A percentile compares a stretch with the other conserved stretches of the same genome.
Evolutionary conservation across 306 rosid species (phyloP).

Genomic region (Rosa multiflora): DNA sequence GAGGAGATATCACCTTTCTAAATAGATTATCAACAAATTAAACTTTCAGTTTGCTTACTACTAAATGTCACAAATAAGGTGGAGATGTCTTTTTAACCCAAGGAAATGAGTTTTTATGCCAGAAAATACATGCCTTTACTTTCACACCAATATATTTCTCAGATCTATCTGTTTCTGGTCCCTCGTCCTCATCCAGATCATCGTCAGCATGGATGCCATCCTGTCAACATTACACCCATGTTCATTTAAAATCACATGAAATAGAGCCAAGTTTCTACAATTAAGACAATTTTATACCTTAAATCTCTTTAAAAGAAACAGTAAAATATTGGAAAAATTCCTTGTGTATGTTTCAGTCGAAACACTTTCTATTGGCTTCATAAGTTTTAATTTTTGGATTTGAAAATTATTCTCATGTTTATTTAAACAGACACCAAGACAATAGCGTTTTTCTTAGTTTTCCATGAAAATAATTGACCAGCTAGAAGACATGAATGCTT

Average conservation of each 20-base stretch:
- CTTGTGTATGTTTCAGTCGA: neutral
- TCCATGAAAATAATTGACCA: neutral
- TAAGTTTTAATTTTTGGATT: neutral
- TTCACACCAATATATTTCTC: slow-evolving; percentile 96
- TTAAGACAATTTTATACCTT: neutral
- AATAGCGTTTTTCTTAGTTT: neutral
- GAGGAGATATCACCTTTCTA: neutral
- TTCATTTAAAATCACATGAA: slow-evolving; percentile 14
- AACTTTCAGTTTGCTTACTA: neutral
- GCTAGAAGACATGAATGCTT: neutral
- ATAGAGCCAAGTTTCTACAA: neutral
- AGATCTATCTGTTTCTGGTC: slow-evolving; percentile 84
- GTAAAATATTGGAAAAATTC: neutral
- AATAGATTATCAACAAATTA: neutral
- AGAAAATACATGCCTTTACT: slow-evolving; percentile 76
- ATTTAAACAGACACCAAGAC: neutral
- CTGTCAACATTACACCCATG: slow-evolving; percentile 41
- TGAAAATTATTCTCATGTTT: neutral
- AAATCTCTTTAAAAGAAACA: neutral
- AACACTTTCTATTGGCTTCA: neutral
- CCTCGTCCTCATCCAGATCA: slow-evolving; percentile 80
- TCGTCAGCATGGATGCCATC: slow-evolving; percentile 85
- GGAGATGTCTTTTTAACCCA: neutral
- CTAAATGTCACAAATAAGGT: neutral
- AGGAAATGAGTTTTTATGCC: slow-evolving; percentile 4